phyloP scores from a whole-genome alignment of 148 eudicot species.

The Rhododendron williamsianum region DNA sequence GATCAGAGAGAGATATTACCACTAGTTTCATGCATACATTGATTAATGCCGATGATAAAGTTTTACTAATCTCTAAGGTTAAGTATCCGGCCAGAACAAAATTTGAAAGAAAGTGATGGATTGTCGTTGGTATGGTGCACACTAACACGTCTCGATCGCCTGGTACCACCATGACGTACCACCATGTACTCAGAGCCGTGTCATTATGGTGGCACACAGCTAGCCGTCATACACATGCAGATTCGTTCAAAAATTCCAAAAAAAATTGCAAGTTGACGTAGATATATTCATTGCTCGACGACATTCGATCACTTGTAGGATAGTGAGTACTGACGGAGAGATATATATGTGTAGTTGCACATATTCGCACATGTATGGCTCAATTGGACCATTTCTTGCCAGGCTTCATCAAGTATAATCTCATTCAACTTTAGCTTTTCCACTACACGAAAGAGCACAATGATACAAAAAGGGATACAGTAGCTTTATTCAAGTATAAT shows the following conservation, averaged over 20 bases:
- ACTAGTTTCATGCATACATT: too few relatives aligned
- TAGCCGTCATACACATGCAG: neutral
- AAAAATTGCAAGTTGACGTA: neutral
- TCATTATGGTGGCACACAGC: neutral
- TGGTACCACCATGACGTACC: neutral
- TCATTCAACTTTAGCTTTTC: conserved; percentile 6
- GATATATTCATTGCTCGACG: neutral
- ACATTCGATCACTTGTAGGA: neutral
- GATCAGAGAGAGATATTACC: too few relatives aligned
- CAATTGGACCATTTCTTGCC: neutral
- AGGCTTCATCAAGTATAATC: neutral
- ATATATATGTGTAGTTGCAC: neutral
- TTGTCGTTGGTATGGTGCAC: neutral
- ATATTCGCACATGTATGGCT: neutral
- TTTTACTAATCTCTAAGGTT: neutral
- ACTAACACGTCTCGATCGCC: neutral
- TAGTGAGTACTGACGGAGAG: neutral
- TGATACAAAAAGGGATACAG: neutral
- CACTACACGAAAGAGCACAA: neutral
- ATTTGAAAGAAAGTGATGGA: neutral
- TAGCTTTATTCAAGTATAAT: neutral
- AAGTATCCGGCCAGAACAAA: neutral
- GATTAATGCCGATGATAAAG: too few relatives aligned
- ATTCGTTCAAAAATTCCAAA: neutral
- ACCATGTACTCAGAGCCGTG: neutral